Percentiles rank a stretch among this genome's conserved stretches.
Evolutionary conservation across 2,329 filamentous ascomycete genomes (phyloP).

Genomic region (Podosphaera leucotricha): DNA sequence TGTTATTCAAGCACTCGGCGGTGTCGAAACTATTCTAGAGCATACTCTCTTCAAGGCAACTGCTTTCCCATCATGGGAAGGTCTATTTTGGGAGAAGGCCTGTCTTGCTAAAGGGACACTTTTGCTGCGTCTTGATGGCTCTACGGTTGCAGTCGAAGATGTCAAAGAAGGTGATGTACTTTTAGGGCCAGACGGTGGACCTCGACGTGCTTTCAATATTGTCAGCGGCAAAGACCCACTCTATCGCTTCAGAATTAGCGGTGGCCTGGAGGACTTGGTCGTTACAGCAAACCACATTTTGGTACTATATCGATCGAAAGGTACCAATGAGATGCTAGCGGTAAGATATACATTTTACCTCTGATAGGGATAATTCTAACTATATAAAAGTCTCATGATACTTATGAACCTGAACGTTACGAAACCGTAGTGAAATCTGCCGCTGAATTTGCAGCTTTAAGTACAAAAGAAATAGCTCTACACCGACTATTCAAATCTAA

Average conservation of each 20-base stretch:
- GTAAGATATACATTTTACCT: neutral
- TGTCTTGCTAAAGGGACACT: slow-evolving; percentile 16
- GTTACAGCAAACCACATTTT: slow-evolving; percentile 26
- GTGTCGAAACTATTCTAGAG: slow-evolving; percentile 91
- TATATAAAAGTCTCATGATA: neutral
- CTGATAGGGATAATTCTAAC: slow-evolving; percentile 12
- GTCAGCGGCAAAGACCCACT: slow-evolving; percentile 23
- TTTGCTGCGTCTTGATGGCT: slow-evolving; percentile 22
- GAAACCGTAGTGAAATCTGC: slow-evolving; percentile 24
- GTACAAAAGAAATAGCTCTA: slow-evolving; percentile 16
- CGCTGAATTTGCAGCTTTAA: slow-evolving; percentile 20
- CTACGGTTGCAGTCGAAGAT: slow-evolving; percentile 23
- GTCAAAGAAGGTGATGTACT: slow-evolving; percentile 25
- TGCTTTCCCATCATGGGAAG: slow-evolving; percentile 92
- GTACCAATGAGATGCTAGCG: neutral
- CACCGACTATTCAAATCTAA: slow-evolving; percentile 18
- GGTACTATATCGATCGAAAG: slow-evolving; percentile 18
- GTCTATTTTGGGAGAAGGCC: slow-evolving; percentile 68
- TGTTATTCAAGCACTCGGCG: slow-evolving; percentile 74
- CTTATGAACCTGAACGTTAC: slow-evolving; percentile 7
- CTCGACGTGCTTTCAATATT: slow-evolving; percentile 25
- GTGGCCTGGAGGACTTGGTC: slow-evolving; percentile 22
- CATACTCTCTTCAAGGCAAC: slow-evolving; percentile 95
- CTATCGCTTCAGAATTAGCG: slow-evolving; percentile 22
- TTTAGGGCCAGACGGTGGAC: slow-evolving; percentile 23